Evolutionary conservation across 805 yeast species (phyloP).

Genomic region (Candida xiaguanensis): DNA sequence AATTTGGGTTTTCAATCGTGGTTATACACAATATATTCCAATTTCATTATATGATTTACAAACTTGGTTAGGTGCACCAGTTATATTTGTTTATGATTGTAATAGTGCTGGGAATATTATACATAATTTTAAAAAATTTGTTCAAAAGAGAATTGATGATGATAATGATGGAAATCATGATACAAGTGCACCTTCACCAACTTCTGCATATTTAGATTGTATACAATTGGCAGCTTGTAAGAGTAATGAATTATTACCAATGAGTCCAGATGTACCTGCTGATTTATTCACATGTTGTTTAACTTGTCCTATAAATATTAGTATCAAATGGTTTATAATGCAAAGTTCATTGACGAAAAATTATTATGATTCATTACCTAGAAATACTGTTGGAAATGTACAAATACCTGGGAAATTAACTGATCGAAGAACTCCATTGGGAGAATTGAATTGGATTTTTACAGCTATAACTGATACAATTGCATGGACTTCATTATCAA

Average conservation of each 20-base stretch:
- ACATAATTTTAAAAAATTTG: slow-evolving; percentile 82
- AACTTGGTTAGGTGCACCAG: slow-evolving; percentile 97
- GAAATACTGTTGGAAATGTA: slow-evolving; percentile 51
- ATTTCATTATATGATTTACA: slow-evolving; percentile 93
- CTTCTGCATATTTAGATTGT: slow-evolving; percentile 73
- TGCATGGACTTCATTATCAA: slow-evolving; percentile 90
- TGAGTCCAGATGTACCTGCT: slow-evolving; percentile 94
- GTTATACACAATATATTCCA: slow-evolving; percentile 96
- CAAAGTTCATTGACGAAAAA: slow-evolving; percentile 64
- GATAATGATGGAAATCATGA: slow-evolving; percentile 64
- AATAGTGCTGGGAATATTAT: slow-evolving; percentile 92
- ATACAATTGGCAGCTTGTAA: slow-evolving; percentile 92
- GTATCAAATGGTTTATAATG: slow-evolving; percentile 86
- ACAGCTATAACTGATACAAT: slow-evolving; percentile 97
- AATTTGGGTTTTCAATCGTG: slow-evolving; percentile 96
- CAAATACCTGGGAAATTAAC: slow-evolving; percentile 86
- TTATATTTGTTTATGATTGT: slow-evolving; percentile 92
- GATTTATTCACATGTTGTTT: slow-evolving; percentile 93
- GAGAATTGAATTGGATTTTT: slow-evolving; percentile 95
- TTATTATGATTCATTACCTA: slow-evolving; percentile 45
- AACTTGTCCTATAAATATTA: slow-evolving; percentile 92
- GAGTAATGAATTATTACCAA: slow-evolving; percentile 80
- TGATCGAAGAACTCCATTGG: slow-evolving; percentile 91
- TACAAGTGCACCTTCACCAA: slow-evolving; percentile 53
- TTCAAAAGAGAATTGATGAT: slow-evolving; percentile 83